Percentiles rank a stretch among this genome's conserved stretches.
Evolutionary conservation across 768 basidiomycete species (phyloP).

Genomic region (Calocera cornea): DNA sequence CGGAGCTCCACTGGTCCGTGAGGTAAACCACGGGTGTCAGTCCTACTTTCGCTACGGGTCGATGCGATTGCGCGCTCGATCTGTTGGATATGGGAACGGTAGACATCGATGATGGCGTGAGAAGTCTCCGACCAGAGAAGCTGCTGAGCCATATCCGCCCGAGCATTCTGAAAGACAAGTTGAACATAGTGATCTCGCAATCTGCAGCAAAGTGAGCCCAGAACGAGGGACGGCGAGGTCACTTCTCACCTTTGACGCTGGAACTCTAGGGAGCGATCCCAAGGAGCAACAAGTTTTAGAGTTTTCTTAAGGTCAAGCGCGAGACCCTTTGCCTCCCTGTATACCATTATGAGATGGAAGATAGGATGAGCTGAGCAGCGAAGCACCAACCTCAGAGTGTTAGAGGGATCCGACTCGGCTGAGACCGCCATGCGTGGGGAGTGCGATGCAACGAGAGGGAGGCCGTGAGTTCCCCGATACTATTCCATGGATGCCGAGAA

Average conservation of each 20-base stretch:
- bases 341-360: background rate
- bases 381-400: background rate
- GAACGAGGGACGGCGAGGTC: background rate
- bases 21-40: constrained; percentile 11
- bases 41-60: background rate
- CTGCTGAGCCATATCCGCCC: constrained; percentile 60
- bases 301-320: constrained; percentile 23
- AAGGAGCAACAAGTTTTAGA: constrained; percentile 55
- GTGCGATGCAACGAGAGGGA: background rate
- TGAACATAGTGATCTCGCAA: constrained; percentile 57
- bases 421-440: background rate
- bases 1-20: constrained; percentile 67
- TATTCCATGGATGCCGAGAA: too few relatives aligned
- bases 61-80: constrained; percentile 39
- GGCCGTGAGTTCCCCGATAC: too few relatives aligned
- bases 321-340: background rate
- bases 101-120: constrained; percentile 67
- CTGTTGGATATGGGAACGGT: constrained; percentile 58
- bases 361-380: background rate
- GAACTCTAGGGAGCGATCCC: constrained; percentile 76
- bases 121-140: constrained; percentile 88
- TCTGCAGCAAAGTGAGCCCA: constrained; percentile 27
- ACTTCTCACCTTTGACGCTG: constrained; percentile 66
- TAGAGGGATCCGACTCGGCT: background rate
- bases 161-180: constrained; percentile 54